Evolutionary conservation across 2,329 filamentous ascomycete genomes (phyloP).

Genomic region (Cladophialophora carrionii): DNA sequence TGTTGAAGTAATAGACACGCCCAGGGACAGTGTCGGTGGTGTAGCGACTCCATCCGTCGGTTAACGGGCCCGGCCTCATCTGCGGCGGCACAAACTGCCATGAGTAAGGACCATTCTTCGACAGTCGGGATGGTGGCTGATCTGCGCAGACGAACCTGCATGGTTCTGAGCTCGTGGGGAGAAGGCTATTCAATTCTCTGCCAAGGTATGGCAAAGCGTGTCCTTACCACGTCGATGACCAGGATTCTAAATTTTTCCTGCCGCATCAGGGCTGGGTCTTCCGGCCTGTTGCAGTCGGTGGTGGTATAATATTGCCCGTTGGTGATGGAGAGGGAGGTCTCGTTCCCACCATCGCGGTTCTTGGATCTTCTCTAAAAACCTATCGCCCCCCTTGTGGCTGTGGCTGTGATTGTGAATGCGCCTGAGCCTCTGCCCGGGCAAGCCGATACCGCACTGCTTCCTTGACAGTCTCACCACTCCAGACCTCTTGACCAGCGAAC

Average conservation of each 20-base stretch:
- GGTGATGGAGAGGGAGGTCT: background rate
- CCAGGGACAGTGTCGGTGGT: background rate
- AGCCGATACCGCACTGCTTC: conserved; percentile 67
- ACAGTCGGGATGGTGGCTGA: background rate
- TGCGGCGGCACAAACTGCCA: background rate
- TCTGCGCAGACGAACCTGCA: background rate
- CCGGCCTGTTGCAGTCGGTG: background rate
- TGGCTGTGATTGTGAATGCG: background rate
- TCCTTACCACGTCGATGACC: background rate
- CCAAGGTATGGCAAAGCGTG: background rate
- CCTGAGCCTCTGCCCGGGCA: conserved; percentile 50
- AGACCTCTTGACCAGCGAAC: conserved; percentile 60
- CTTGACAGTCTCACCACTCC: conserved; percentile 64
- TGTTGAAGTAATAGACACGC: background rate
- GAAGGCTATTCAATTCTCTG: background rate
- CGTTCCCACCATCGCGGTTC: background rate
- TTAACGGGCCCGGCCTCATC: background rate
- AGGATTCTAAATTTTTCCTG: background rate
- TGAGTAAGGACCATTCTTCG: background rate
- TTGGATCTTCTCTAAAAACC: background rate
- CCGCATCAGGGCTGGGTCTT: background rate
- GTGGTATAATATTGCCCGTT: background rate
- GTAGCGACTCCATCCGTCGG: background rate
- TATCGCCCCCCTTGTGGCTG: conserved; percentile 4
- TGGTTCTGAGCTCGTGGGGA: background rate